Evolutionary conservation across 164 flowering plant genomes (phyloP).

Genomic region (Stephania cephalantha): DNA sequence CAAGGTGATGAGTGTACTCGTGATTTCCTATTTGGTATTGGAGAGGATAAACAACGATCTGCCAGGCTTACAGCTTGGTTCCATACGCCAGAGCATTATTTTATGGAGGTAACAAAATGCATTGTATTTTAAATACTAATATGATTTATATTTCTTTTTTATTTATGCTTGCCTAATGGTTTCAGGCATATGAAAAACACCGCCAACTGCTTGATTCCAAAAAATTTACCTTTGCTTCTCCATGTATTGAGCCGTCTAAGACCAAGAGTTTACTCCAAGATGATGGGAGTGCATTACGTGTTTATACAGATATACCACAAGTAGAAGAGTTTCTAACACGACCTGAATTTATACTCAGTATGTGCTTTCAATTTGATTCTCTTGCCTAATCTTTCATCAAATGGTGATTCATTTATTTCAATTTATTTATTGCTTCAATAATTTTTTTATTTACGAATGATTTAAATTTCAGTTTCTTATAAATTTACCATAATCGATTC

Average conservation of each 20-base stretch:
- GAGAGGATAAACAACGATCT: slow-evolving; percentile 94
- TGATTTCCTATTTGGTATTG: slow-evolving; percentile 83
- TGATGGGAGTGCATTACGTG: slow-evolving; percentile 44
- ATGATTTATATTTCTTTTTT: not conserved
- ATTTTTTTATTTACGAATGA: not conserved
- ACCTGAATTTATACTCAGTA: slow-evolving; percentile 76
- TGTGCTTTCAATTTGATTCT: slow-evolving; percentile 20
- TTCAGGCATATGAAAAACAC: slow-evolving; percentile 64
- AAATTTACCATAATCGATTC: not conserved
- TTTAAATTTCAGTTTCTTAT: not conserved
- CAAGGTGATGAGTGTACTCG: slow-evolving; percentile 93
- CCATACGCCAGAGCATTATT: slow-evolving; percentile 77
- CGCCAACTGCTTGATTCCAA: slow-evolving; percentile 32
- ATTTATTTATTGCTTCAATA: not conserved
- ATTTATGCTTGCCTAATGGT: slow-evolving; percentile 5
- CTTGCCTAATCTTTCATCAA: not conserved
- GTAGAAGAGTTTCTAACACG: slow-evolving; percentile 80
- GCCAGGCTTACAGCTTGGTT: slow-evolving; percentile 98
- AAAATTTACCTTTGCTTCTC: slow-evolving; percentile 14
- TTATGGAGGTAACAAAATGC: slow-evolving; percentile 43
- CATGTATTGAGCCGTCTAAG: slow-evolving; percentile 18
- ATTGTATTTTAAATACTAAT: slow-evolving; percentile 3
- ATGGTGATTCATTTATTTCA: not conserved
- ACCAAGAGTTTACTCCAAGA: slow-evolving; percentile 25
- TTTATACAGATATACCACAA: slow-evolving; percentile 89